A percentile compares a stretch with the other conserved stretches of the same genome.
phyloP scores from a whole-genome alignment of 345 rosid species.

The Acer campestre region DNA sequence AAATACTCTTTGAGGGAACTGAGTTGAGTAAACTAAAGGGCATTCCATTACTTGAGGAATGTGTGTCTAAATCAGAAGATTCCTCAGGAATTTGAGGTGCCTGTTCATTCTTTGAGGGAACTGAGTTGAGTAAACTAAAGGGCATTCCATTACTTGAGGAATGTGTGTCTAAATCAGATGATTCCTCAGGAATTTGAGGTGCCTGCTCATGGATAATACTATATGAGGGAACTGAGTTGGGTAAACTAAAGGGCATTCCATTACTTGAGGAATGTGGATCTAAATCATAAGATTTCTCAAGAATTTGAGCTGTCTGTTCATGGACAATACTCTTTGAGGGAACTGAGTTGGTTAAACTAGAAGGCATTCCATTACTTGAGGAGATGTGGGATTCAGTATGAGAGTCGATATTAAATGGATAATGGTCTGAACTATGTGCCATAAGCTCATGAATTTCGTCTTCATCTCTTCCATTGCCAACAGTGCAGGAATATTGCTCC shows the following conservation, averaged over 20 bases:
- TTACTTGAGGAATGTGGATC: slow-evolving; percentile 25
- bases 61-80: slow-evolving; percentile 36
- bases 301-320: slow-evolving; percentile 35
- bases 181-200: slow-evolving; percentile 32
- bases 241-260: slow-evolving; percentile 27
- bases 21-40: slow-evolving; percentile 26
- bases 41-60: slow-evolving; percentile 27
- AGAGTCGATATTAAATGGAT: slow-evolving; percentile 32
- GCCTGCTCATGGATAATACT: slow-evolving; percentile 32
- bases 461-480: slow-evolving; percentile 27
- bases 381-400: slow-evolving; percentile 24
- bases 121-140: slow-evolving; percentile 28
- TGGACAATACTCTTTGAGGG: slow-evolving; percentile 32
- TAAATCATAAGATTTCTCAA: slow-evolving; percentile 36
- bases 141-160: slow-evolving; percentile 29
- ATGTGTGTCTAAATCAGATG: slow-evolving; percentile 35
- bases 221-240: slow-evolving; percentile 34
- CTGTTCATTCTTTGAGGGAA: slow-evolving; percentile 35
- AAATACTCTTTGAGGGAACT: slow-evolving; percentile 30
- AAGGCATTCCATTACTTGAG: slow-evolving; percentile 27
- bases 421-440: slow-evolving; percentile 21
- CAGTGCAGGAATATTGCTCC: slow-evolving; percentile 28
- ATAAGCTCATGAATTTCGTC: slow-evolving; percentile 20
- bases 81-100: slow-evolving; percentile 29
- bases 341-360: slow-evolving; percentile 28